A percentile compares a stretch with the other conserved stretches of the same genome.
These are phyloP conservation scores for Diaporthe ilicicola DNA, from an alignment of 2,329 filamentous ascomycete genomes.

Conservation along the genomic window DNA sequence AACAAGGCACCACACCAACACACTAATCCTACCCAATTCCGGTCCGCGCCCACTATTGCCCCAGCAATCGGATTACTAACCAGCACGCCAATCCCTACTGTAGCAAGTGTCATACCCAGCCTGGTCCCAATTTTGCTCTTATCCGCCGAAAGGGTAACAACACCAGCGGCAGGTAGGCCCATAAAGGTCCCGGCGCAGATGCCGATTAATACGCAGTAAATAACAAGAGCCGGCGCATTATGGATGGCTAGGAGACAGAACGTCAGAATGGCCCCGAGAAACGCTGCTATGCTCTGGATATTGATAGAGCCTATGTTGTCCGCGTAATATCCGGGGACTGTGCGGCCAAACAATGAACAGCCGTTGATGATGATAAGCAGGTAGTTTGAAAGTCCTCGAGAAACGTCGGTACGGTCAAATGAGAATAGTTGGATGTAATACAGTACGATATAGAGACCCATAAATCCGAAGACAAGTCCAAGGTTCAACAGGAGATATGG, in stretches of 20 bases:
- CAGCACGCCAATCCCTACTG: constrained; percentile 57
- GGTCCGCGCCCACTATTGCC: constrained; percentile 48
- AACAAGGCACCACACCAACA: constrained; percentile 7
- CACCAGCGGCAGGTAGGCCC: constrained; percentile 49
- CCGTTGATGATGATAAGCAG: constrained; percentile 53
- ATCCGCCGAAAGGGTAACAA: constrained; percentile 48
- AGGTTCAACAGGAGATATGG: constrained; percentile 47
- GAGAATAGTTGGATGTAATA: constrained; percentile 55
- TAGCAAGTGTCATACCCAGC: constrained; percentile 50
- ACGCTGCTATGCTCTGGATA: constrained; percentile 44
- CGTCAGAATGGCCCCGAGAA: constrained; percentile 45
- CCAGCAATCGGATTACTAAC: constrained; percentile 59
- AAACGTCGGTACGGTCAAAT: constrained; percentile 49
- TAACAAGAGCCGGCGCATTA: constrained; percentile 46
- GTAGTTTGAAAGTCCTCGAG: constrained; percentile 46
- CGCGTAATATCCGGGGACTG: constrained; percentile 53
- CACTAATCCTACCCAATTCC: constrained; percentile 17
- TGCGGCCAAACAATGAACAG: constrained; percentile 54
- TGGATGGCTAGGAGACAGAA: constrained; percentile 50
- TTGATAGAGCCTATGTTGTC: constrained; percentile 53
- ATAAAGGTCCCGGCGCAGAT: constrained; percentile 53
- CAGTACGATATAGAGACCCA: constrained; percentile 56
- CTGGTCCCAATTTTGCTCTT: constrained; percentile 47
- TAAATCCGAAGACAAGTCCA: constrained; percentile 50
- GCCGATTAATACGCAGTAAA: constrained; percentile 53